Percentiles rank a stretch among this genome's conserved stretches.
phyloP scores from a whole-genome alignment of 2,329 filamentous ascomycete species.

The Calonectria montana region DNA sequence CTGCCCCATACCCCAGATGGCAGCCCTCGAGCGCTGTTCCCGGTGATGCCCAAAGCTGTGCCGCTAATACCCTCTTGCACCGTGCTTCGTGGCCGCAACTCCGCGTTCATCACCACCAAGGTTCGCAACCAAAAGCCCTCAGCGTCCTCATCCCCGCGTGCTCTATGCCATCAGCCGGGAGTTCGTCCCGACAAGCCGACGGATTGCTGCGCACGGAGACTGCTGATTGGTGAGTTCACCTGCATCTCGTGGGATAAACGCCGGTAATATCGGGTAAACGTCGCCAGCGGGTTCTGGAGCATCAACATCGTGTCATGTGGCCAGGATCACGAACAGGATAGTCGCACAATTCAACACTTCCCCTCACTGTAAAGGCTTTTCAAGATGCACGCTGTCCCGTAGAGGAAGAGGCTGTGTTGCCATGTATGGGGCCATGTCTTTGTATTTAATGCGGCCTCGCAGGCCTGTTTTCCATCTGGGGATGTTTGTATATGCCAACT shows the following conservation, averaged over 20 bases:
- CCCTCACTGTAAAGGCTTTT: background rate
- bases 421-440: background rate
- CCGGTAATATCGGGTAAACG: constrained; percentile 13
- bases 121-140: background rate
- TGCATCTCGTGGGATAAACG: constrained; percentile 10
- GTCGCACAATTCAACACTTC: constrained; percentile 1
- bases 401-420: background rate
- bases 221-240: constrained; percentile 4
- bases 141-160: background rate
- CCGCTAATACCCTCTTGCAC: background rate
- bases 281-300: constrained; percentile 7
- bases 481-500: background rate
- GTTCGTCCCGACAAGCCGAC: constrained; percentile 17
- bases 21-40: background rate
- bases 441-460: background rate
- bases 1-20: background rate
- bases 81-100: background rate
- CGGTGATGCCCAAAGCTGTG: background rate
- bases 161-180: background rate
- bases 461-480: background rate
- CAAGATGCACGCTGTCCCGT: background rate
- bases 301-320: background rate
- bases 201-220: background rate
- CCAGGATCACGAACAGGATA: constrained; percentile 4
- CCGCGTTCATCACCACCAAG: background rate